A percentile compares a stretch with the other conserved stretches of the same genome.
Conservation (phyloP, 306 rosid species). For the Mimosa bimucronata region DNA sequence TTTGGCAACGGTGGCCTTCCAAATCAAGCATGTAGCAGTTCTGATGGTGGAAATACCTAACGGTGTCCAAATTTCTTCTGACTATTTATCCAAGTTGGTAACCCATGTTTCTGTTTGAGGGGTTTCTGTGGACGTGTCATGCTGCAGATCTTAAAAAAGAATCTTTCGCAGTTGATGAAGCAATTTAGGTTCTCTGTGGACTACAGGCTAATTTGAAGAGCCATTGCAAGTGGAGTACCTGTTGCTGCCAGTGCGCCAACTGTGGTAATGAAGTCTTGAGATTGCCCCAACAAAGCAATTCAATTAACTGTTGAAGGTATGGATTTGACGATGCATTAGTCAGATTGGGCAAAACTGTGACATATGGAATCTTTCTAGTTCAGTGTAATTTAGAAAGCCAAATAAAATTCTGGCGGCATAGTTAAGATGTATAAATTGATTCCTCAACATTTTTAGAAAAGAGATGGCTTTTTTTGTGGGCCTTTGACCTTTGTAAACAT, state of each 20-base stretch:
- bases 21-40: constrained; percentile 96
- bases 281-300: constrained; percentile 21
- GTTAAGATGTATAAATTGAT: constrained; percentile 55
- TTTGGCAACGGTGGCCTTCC: constrained; percentile 69
- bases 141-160: constrained; percentile 28
- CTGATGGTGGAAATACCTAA: constrained; percentile 83
- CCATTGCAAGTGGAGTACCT: constrained; percentile 30
- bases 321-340: constrained; percentile 34
- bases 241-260: not conserved
- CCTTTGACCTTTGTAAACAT: constrained; percentile 32
- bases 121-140: constrained; percentile 25
- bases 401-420: constrained; percentile 25
- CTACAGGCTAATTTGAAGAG: constrained; percentile 29
- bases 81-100: constrained; percentile 45
- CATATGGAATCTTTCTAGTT: constrained; percentile 31
- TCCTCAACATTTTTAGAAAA: constrained; percentile 4
- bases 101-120: constrained; percentile 23
- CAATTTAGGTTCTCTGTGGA: constrained; percentile 4
- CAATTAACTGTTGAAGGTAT: constrained; percentile 25
- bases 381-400: constrained; percentile 50
- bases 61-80: constrained; percentile 36
- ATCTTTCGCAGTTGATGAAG: constrained; percentile 39
- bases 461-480: constrained; percentile 15
- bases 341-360: constrained; percentile 32
- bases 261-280: constrained; percentile 19